phyloP scores from a whole-genome alignment of 2,329 filamentous ascomycete genomes.

The Bimuria novae-zelandiae region DNA sequence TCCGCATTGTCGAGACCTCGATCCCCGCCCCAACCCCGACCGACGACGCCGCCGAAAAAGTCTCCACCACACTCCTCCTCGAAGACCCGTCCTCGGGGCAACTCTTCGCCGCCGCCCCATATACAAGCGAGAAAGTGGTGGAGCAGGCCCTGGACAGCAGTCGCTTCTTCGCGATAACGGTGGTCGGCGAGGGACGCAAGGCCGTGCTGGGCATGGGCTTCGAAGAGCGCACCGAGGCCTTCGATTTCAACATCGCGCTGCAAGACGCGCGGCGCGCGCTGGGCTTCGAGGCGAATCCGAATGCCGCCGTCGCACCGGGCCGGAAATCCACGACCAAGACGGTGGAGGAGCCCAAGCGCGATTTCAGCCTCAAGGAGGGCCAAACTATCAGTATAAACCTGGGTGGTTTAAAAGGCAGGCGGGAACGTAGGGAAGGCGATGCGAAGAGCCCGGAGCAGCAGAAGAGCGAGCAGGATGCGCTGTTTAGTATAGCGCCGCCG shows the following conservation, averaged over 20 bases:
- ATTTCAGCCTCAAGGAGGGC: conserved; percentile 86
- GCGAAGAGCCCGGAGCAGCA: conserved; percentile 41
- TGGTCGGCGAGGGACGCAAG: conserved; percentile 76
- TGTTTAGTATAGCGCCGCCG: conserved; percentile 78
- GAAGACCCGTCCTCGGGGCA: conserved; percentile 75
- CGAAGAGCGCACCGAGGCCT: conserved; percentile 82
- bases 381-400: conserved; percentile 87
- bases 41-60: conserved; percentile 54
- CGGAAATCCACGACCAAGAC: conserved; percentile 40
- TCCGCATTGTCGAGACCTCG: conserved; percentile 79
- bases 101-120: conserved; percentile 84
- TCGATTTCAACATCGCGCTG: conserved; percentile 81
- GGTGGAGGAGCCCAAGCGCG: conserved; percentile 62
- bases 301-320: conserved; percentile 11
- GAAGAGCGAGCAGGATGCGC: conserved; percentile 50
- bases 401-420: conserved; percentile 59
- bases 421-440: conserved; percentile 41
- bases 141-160: conserved; percentile 79
- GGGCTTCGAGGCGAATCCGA: conserved; percentile 58
- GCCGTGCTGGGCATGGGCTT: conserved; percentile 84
- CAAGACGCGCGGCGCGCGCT: conserved; percentile 77
- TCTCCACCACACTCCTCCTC: conserved; percentile 76
- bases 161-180: conserved; percentile 82
- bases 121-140: conserved; percentile 66
- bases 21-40: conserved; percentile 44